These are phyloP conservation scores for Pseudogymnoascus destructans DNA, from an alignment of 2,329 filamentous ascomycete species.

Conservation along the genomic window DNA sequence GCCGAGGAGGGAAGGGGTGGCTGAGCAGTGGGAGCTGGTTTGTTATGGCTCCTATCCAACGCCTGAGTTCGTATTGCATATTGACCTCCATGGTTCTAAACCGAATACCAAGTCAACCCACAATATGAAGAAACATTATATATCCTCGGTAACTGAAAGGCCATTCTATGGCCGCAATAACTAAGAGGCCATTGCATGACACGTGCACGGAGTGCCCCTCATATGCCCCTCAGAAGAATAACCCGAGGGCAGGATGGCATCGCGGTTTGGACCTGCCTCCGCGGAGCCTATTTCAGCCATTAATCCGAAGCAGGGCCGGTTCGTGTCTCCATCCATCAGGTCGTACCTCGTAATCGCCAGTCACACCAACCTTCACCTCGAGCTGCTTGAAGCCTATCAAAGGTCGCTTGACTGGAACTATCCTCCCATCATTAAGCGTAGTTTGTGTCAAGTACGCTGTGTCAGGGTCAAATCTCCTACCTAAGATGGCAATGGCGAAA, in stretches of 20 bases:
- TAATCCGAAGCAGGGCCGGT: not conserved
- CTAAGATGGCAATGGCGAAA: not conserved
- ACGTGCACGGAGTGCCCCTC: not conserved
- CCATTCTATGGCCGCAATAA: not conserved
- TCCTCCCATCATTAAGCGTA: not conserved
- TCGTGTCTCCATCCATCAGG: not conserved
- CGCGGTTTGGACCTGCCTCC: not conserved
- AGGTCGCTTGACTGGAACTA: not conserved
- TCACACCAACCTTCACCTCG: not conserved
- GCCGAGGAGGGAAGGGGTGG: not conserved
- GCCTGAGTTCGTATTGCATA: not conserved
- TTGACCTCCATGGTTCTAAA: not conserved
- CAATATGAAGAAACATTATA: not conserved
- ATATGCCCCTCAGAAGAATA: not conserved
- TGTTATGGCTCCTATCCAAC: not conserved
- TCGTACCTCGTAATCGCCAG: not conserved
- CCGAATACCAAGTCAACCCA: not conserved
- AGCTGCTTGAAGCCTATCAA: not conserved
- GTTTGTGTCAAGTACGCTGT: not conserved
- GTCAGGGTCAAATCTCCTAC: not conserved
- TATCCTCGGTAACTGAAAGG: not conserved
- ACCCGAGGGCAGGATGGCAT: not conserved
- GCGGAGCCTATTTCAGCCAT: not conserved
- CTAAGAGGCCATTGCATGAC: not conserved
- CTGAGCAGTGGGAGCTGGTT: not conserved